Conservation (phyloP, 2,329 filamentous ascomycete genomes). For the Huntiella omanensis region DNA sequence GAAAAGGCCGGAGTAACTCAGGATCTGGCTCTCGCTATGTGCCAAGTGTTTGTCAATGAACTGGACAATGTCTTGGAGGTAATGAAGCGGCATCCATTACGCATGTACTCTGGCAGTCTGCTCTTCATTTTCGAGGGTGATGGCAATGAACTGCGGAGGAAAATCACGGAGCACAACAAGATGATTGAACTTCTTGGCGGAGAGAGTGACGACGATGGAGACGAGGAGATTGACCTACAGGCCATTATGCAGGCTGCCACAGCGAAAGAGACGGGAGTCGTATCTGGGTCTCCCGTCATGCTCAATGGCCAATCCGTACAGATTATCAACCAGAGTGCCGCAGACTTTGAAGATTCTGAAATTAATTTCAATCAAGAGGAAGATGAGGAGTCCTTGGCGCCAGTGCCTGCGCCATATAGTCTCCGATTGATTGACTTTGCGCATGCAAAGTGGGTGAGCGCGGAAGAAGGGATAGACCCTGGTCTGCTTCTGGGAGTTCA, state of each 20-base stretch:
- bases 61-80: slow-evolving; percentile 33
- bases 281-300: slow-evolving; percentile 15
- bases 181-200: slow-evolving; percentile 23
- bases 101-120: slow-evolving; percentile 45
- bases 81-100: slow-evolving; percentile 35
- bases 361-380: slow-evolving; percentile 15
- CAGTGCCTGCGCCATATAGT: slow-evolving; percentile 35
- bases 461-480: slow-evolving; percentile 59
- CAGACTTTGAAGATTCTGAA: slow-evolving; percentile 9
- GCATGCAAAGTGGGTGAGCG: slow-evolving; percentile 69
- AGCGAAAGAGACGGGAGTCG: slow-evolving; percentile 31
- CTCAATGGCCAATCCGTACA: slow-evolving; percentile 9
- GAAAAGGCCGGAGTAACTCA: slow-evolving; percentile 36
- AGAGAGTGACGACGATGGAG: slow-evolving; percentile 21
- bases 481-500: slow-evolving; percentile 60
- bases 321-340: not conserved
- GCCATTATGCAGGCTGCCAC: slow-evolving; percentile 33
- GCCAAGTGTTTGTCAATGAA: slow-evolving; percentile 33
- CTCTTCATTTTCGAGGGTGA: slow-evolving; percentile 48
- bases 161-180: slow-evolving; percentile 35
- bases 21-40: slow-evolving; percentile 36
- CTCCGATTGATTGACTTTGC: slow-evolving; percentile 95
- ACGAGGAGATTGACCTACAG: slow-evolving; percentile 12
- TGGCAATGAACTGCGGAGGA: slow-evolving; percentile 31
- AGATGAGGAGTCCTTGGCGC: slow-evolving; percentile 29